Evolutionary conservation across 2,329 filamentous ascomycete genomes (phyloP).

Genomic region (Xylaria sp.): DNA sequence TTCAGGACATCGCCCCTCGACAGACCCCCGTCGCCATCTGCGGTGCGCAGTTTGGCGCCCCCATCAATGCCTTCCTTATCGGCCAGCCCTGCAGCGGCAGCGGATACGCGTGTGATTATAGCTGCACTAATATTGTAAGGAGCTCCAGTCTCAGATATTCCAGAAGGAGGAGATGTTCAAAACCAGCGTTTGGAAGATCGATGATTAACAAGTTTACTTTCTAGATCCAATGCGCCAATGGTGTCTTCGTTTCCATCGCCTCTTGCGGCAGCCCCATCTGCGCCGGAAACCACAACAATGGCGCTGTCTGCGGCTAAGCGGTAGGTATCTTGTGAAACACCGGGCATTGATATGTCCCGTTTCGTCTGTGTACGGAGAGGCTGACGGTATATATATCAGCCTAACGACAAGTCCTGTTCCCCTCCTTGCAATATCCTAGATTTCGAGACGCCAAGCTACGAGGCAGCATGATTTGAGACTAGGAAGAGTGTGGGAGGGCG

Average conservation of each 20-base stretch:
- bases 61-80: conserved; percentile 33
- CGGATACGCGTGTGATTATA: conserved; percentile 32
- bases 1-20: conserved; percentile 17
- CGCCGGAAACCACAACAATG: conserved; percentile 37
- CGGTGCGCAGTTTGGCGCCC: conserved; percentile 35
- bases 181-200: not conserved
- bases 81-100: conserved; percentile 34
- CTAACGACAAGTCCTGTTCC: not conserved
- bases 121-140: conserved; percentile 34
- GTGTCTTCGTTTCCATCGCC: conserved; percentile 36
- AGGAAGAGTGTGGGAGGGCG: not conserved
- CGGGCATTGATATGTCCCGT: not conserved
- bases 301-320: conserved; percentile 36
- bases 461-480: not conserved
- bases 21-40: conserved; percentile 31
- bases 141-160: not conserved
- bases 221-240: conserved; percentile 38
- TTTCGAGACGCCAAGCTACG: not conserved
- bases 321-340: not conserved
- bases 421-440: not conserved
- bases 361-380: not conserved
- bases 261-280: conserved; percentile 34
- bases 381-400: not conserved
- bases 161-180: not conserved
- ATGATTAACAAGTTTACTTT: not conserved